Evolutionary conservation across 495 filamentous ascomycete genomes (phyloP), one percentile per base, ranked within the genome.

Genomic region (Xylaria palmicola): DNA sequence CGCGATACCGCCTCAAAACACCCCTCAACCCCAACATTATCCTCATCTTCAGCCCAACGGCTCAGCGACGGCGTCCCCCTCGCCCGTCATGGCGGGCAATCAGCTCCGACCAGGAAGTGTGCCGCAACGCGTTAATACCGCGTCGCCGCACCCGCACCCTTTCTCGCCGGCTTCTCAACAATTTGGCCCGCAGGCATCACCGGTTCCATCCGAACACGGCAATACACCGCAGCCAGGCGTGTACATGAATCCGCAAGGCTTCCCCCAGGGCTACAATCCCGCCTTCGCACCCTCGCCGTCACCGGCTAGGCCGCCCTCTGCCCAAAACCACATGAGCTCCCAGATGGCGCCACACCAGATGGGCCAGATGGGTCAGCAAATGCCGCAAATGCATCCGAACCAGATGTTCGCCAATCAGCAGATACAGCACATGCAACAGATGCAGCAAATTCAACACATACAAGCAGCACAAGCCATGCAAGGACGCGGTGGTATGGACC

Each of bases 61-160:
- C 30, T 89, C 92, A 10, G 81, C 86, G 41, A 93, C 88, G 71
- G 87, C 92, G 53, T 93, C 90, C 19, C 93, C 92, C 41, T 97
- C 93, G 2, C 93, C 93, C 47, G 82, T 91, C 67, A 83, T 92
- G 79, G 81, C 80, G 45, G 69, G 69, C 5, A 92, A 93, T 73
- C 92, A 94, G 73, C 74, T 84, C 66, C 82, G 83, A 54, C 81
- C 82, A 20, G 80, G 82, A 9, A 84, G 77, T 66, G 83, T 86
- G 36, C 89, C 88, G 13, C 90, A 93, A 74, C 79, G 92, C 56
- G 88, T 97, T 73, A 87, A 91, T 60, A 97, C 94, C 26, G 86
- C 91, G 32, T 97, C 93, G 15, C 93, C 93, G 3, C 91, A 91
- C 70, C 93, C 93, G 3, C 91, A 91, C 70, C 92, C 92, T 0